Evolutionary conservation across 352 stramenopile genomes (phyloP), one percentile per base, ranked within the genome.

Genomic region (Phytophthora cryptogea): DNA sequence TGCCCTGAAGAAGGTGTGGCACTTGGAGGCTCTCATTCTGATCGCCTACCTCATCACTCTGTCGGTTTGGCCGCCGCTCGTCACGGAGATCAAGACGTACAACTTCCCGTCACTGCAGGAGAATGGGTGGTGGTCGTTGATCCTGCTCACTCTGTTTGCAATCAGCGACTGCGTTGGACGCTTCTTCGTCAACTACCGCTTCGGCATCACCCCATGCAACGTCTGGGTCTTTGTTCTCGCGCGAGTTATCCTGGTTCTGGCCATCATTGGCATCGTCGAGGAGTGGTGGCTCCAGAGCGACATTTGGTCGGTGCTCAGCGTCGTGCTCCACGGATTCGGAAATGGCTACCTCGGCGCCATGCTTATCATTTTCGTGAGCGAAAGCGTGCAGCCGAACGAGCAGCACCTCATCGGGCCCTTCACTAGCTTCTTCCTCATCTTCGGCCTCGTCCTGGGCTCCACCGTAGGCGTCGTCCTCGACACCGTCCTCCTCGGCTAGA

Each of bases 361-460:
- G 20, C 71, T 68, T 11, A 87, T 94, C 56, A 80, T 92, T 28
- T 86, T 94, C 23, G 79, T 94, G 36, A 88, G 78, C 42, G 85
- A 94, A 54, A 86, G 66, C 66, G 80, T 94, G 13, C 66, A 84
- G 5, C 56, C 65, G 3, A 62, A 89, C 13, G 82, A 94, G 23
- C 76, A 88, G 54, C 63, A 73, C 11, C 49, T 92, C 5, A 83
- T 80, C 5, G 82, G 84, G 5, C 74, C 75, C 17, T 88, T 92
- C 57, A 94, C 84, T 33, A 89, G 84, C 55, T 94, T 94, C 59
- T 92, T 90, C 62, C 60, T 94, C 8, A 94, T 90, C 63, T 68
- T 90, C 16, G 84, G 84, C 0, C 76, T 94, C 37, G 84, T 94
- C 13, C 49, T 94, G 4, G 84, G 84, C 36, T 81, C 84, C 23